These are phyloP conservation scores for Saccharomyces jurei DNA, from an alignment of 805 yeast genomes.

Conservation along the genomic window DNA sequence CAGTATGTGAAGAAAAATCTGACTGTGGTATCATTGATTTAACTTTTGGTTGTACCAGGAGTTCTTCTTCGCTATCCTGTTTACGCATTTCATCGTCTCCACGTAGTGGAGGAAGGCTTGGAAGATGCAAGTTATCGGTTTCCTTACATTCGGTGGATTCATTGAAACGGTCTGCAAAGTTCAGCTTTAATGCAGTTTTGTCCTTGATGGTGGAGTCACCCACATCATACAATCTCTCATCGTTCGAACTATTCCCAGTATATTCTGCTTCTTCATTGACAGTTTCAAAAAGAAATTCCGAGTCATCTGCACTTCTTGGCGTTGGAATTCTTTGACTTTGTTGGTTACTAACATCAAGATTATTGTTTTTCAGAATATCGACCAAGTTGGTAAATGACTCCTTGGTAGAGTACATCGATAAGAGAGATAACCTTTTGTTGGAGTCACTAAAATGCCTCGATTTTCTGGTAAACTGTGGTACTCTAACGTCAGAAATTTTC, in stretches of 20 bases:
- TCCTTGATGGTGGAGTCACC: slow-evolving; percentile 6
- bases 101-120: slow-evolving; percentile 27
- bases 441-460: slow-evolving; percentile 54
- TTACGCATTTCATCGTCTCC: slow-evolving; percentile 7
- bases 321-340: slow-evolving; percentile 10
- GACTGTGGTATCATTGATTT: slow-evolving; percentile 19
- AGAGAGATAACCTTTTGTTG: slow-evolving; percentile 61
- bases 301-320: slow-evolving; percentile 16
- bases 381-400: slow-evolving; percentile 55
- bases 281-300: slow-evolving; percentile 25
- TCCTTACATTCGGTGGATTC: slow-evolving; percentile 3
- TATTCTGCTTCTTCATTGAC: slow-evolving; percentile 15
- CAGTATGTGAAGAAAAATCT: slow-evolving; percentile 3
- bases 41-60: slow-evolving; percentile 2
- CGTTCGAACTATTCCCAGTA: slow-evolving; percentile 12
- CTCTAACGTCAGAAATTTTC: slow-evolving; percentile 52
- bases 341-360: slow-evolving; percentile 6
- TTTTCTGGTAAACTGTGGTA: slow-evolving; percentile 65
- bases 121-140: slow-evolving; percentile 14
- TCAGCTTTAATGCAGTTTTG: slow-evolving; percentile 27
- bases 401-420: slow-evolving; percentile 62
- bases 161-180: slow-evolving; percentile 35
- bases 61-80: slow-evolving; percentile 2
- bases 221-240: slow-evolving; percentile 23
- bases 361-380: slow-evolving; percentile 30